These are phyloP conservation scores for Hypoxylon subgilvum DNA, from an alignment of 495 filamentous ascomycete species.

Conservation along the genomic window DNA sequence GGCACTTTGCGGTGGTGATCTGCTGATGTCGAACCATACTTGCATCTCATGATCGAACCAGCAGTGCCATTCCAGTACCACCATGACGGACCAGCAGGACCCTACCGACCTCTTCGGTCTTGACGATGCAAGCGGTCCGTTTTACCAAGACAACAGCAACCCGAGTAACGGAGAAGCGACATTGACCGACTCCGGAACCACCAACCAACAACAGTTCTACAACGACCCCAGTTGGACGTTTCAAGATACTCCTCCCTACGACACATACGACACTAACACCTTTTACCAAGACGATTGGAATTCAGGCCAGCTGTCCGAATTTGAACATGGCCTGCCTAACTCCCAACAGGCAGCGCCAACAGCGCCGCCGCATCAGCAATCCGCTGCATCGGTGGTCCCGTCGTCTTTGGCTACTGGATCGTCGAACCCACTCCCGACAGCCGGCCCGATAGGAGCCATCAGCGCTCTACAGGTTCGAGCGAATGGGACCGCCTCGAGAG, in stretches of 20 bases:
- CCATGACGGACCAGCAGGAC: slow-evolving; percentile 42
- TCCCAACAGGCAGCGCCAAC: slow-evolving; percentile 16
- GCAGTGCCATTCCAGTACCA: slow-evolving; percentile 25
- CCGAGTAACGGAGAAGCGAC: slow-evolving; percentile 40
- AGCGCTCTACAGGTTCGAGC: slow-evolving; percentile 23
- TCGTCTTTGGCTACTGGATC: slow-evolving; percentile 23
- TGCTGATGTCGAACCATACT: slow-evolving; percentile 44
- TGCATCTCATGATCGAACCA: slow-evolving; percentile 47
- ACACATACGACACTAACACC: slow-evolving; percentile 42
- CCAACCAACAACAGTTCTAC: slow-evolving; percentile 43
- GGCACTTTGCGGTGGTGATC: slow-evolving; percentile 31
- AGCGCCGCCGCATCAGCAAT: slow-evolving; percentile 20
- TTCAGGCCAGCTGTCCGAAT: slow-evolving; percentile 31
- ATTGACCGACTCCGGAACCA: slow-evolving; percentile 32
- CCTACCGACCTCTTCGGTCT: slow-evolving; percentile 43
- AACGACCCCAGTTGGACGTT: slow-evolving; percentile 49
- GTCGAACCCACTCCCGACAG: slow-evolving; percentile 24
- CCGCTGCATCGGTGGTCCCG: slow-evolving; percentile 21
- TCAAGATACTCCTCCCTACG: slow-evolving; percentile 54
- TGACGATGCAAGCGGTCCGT: slow-evolving; percentile 37
- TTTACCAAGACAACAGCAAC: slow-evolving; percentile 37
- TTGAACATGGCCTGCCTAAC: slow-evolving; percentile 33
- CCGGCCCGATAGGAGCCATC: slow-evolving; percentile 18
- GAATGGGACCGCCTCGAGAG: slow-evolving; percentile 17
- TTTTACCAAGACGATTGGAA: slow-evolving; percentile 45